Base-by-base conservation (phyloP, 1,139 yeast genomes). In the Zhuliangozyma parablackwelliae region DNA sequence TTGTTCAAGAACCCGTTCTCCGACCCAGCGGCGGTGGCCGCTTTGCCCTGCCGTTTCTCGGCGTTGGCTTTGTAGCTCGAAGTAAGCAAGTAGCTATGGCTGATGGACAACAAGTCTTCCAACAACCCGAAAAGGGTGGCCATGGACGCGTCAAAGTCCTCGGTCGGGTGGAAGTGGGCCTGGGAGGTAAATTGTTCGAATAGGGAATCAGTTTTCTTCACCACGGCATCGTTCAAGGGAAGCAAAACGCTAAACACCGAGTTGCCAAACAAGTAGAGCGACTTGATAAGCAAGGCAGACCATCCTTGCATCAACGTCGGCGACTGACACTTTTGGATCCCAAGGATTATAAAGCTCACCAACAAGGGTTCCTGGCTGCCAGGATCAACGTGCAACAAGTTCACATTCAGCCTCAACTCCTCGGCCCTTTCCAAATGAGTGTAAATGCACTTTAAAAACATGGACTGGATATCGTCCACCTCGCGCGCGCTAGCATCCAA, bases 1-100 rank as follows among this genome's bases (percentile, higher is more conserved):
- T 77, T 78, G 0, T 88, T 88, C 44, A 85, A 75, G 53, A 85
- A 83, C 0, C 85, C 82, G 21, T 72, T 74, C 10, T 44, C 46
- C n/a, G 43, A 38, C 10, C 28, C 35, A 10, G 39, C 12, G 7
- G 23, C 23, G 23, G 7, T 21, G 7, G 23, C 26, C 13, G 6
- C 10, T 26, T 29, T 32, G 12, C 25, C 20, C 11, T n/a, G 28
- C 24, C 29, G 35, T 21, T 28, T 16, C 37, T 35, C 26, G 47
- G 13, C 8, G 28, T 36, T 31, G 10, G 30, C 28, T 13, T 31
- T 52, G 30, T 61, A 43, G 52, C 68, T 54, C 39, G 70, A 60
- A 2, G 69, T 63, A 44, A 58, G 50, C 38, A 75, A 57, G 50
- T 69, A 82, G 41, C 78, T 72, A 52, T 84, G 88, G n/a, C 87